A percentile compares a stretch with the other conserved stretches of the same genome.
phyloP scores from a whole-genome alignment of 208 protist species.

The Angomonas deanei region DNA sequence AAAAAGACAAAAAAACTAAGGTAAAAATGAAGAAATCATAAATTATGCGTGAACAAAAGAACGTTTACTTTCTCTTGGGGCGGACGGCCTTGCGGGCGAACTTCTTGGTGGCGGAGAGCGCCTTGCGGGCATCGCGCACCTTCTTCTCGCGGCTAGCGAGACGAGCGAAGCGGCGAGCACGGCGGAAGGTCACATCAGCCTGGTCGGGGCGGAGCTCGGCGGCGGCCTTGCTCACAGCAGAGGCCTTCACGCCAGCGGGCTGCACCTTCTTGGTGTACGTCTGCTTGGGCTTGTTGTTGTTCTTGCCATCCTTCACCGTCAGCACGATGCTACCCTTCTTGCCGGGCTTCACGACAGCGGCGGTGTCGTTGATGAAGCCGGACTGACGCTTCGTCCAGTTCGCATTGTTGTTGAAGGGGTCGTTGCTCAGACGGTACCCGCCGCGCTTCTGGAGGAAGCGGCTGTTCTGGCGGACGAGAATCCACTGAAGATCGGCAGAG shows the following conservation, averaged over 20 bases:
- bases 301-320: slow-evolving; percentile 64
- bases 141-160: slow-evolving; percentile 53
- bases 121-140: slow-evolving; percentile 73
- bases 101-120: slow-evolving; percentile 57
- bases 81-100: slow-evolving; percentile 76
- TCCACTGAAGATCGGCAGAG: slow-evolving; percentile 85
- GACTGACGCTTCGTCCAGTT: slow-evolving; percentile 84
- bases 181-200: slow-evolving; percentile 70
- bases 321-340: slow-evolving; percentile 61
- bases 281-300: slow-evolving; percentile 76
- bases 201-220: slow-evolving; percentile 78
- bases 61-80: slow-evolving; percentile 48
- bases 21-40: slow-evolving; percentile 2
- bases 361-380: slow-evolving; percentile 69
- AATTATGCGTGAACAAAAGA: background rate
- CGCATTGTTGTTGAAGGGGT: slow-evolving; percentile 87
- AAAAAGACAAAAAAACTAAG: slow-evolving; percentile 5
- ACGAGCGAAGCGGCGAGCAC: slow-evolving; percentile 64
- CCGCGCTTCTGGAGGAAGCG: slow-evolving; percentile 82
- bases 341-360: slow-evolving; percentile 63
- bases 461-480: slow-evolving; percentile 78
- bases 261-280: slow-evolving; percentile 64
- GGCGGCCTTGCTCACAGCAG: slow-evolving; percentile 58
- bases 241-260: slow-evolving; percentile 69
- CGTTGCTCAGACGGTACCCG: slow-evolving; percentile 72